These are phyloP conservation scores for Fusarium stilboides DNA, from an alignment of 2,329 filamentous ascomycete genomes.

Conservation along the genomic window DNA sequence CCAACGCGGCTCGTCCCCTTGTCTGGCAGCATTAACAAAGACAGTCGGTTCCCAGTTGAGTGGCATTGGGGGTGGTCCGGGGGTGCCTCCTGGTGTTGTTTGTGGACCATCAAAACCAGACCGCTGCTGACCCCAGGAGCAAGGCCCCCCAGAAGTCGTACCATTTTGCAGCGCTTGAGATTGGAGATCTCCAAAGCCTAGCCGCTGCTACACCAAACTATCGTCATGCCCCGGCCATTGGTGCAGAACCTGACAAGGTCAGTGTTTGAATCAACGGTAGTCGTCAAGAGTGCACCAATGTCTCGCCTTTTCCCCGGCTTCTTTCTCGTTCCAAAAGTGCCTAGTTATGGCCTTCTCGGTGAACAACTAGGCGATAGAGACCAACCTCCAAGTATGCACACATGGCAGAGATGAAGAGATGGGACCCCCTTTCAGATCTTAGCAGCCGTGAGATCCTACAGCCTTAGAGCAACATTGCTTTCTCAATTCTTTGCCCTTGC, in stretches of 20 bases:
- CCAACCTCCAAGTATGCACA: constrained; percentile 4
- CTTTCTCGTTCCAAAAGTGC: constrained; percentile 4
- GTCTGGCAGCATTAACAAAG: constrained; percentile 27
- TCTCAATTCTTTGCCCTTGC: constrained; percentile 33
- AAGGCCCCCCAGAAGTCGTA: constrained; percentile 48
- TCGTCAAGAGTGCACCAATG: constrained; percentile 30
- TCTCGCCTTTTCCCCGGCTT: constrained; percentile 35
- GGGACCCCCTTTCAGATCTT: constrained; percentile 28
- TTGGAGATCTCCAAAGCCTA: constrained; percentile 51
- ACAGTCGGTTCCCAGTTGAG: constrained; percentile 35
- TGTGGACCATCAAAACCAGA: constrained; percentile 43
- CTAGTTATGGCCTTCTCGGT: constrained; percentile 7
- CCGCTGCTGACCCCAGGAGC: constrained; percentile 45
- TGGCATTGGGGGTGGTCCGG: constrained; percentile 41
- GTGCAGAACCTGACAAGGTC: constrained; percentile 41
- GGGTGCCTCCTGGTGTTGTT: constrained; percentile 37
- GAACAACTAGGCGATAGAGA: constrained; percentile 5
- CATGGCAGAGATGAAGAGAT: constrained; percentile 35
- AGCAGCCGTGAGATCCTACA: constrained; percentile 31
- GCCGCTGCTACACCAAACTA: constrained; percentile 48
- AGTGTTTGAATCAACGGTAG: constrained; percentile 35
- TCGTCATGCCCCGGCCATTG: constrained; percentile 46
- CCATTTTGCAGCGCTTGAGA: constrained; percentile 49
- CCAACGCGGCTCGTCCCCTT: constrained; percentile 19
- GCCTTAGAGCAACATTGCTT: constrained; percentile 42